These are phyloP conservation scores for Coprinopsis cinerea DNA, from an alignment of 768 basidiomycete species.

Conservation along the genomic window DNA sequence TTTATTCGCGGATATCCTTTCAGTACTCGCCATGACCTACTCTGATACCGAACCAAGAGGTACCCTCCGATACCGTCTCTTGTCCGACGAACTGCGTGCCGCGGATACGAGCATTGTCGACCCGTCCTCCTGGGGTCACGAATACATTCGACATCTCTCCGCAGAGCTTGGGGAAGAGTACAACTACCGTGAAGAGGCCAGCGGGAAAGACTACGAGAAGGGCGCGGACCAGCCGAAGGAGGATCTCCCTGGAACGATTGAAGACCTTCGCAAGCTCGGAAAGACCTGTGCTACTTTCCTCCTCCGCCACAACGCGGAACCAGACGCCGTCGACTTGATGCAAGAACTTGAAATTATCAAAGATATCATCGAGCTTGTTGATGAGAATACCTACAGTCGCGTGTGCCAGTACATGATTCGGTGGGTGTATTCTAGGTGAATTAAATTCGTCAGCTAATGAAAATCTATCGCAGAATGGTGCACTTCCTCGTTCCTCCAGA, in stretches of 20 bases:
- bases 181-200: conserved; percentile 51
- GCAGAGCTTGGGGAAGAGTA: conserved; percentile 96
- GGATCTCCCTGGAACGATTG: conserved; percentile 52
- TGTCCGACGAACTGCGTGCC: conserved; percentile 67
- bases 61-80: conserved; percentile 87
- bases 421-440: conserved; percentile 32
- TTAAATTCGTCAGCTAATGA: neutral
- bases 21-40: conserved; percentile 99
- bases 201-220: conserved; percentile 18
- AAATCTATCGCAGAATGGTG: conserved; percentile 56
- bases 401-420: conserved; percentile 97
- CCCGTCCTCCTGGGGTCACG: conserved; percentile 98
- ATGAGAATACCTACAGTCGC: conserved; percentile 80
- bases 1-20: conserved; percentile 94
- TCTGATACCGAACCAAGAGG: conserved; percentile 96
- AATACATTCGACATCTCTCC: conserved; percentile 95
- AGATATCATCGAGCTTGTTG: conserved; percentile 70
- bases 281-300: conserved; percentile 86
- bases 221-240: conserved; percentile 12
- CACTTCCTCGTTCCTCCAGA: conserved; percentile 89
- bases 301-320: conserved; percentile 91
- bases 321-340: conserved; percentile 93
- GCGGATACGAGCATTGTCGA: conserved; percentile 66
- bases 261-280: conserved; percentile 72
- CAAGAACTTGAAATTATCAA: conserved; percentile 90